These are phyloP conservation scores for Colletotrichum lentis DNA, from an alignment of 2,329 filamentous ascomycete genomes.

Conservation along the genomic window DNA sequence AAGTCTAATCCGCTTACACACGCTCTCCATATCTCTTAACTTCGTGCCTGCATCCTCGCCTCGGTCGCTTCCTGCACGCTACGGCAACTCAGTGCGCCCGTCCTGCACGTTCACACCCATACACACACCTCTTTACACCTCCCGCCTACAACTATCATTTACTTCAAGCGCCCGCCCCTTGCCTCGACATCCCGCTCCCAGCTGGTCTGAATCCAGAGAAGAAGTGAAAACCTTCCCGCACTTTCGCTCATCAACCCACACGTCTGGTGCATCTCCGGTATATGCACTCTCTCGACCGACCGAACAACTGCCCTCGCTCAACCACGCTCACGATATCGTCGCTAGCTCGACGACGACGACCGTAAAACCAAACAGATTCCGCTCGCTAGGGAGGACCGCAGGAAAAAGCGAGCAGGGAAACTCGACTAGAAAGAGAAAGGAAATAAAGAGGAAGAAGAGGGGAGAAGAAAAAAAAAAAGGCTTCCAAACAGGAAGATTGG, in stretches of 20 bases:
- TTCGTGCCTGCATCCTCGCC: not conserved
- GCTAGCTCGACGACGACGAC: constrained; percentile 28
- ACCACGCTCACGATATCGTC: constrained; percentile 9
- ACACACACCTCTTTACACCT: not conserved
- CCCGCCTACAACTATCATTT: constrained; percentile 11
- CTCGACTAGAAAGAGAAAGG: constrained; percentile 26
- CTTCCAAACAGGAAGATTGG: not conserved
- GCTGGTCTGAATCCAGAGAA: constrained; percentile 27
- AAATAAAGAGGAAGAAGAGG: not conserved
- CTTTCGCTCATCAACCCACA: constrained; percentile 5
- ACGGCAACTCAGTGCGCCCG: not conserved
- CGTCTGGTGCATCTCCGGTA: not conserved
- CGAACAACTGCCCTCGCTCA: not conserved
- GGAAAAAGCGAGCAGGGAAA: not conserved
- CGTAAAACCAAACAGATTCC: not conserved
- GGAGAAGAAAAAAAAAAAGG: constrained; percentile 22
- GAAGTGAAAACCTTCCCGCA: not conserved
- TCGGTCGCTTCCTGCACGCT: not conserved
- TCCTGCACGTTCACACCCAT: not conserved
- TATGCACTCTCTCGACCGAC: not conserved
- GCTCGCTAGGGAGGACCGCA: constrained; percentile 2
- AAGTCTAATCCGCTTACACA: not conserved
- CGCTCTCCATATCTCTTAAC: not conserved
- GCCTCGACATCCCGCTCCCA: not conserved
- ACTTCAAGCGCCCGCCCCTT: constrained; percentile 19